Base-by-base conservation (phyloP, 1,284 basidiomycete genomes). In the Mycena citricolor region DNA sequence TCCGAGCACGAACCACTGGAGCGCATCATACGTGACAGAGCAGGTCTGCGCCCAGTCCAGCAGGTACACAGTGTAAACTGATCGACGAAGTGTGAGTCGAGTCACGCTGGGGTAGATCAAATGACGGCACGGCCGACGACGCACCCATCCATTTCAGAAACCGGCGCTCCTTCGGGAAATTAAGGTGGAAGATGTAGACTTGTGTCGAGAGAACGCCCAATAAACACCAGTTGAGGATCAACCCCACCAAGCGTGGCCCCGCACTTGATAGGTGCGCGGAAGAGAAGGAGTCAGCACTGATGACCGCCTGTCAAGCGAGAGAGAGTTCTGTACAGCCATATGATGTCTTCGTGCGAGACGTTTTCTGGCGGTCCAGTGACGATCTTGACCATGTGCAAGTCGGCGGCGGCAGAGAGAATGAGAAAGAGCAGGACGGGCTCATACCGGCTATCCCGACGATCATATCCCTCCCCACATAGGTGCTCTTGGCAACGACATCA, bases 1-100 rank as follows among this genome's bases (percentile, higher is more conserved):
- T 19, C 51, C 54, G 36, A 49, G 52, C 6, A 49, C 49, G 29
- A 55, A 57, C 55, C 55, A 57, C 12, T 57, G 54, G 14, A 51
- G 47, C 5, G 32, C 49, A 25, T 57, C 55, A 20, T 53, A 55
- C 3, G 55, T 55, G 7, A 52, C 52, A 3, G 48, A 52, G 37
- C 42, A 42, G 1, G 55, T 57, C 31, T 57, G 55, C 19, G 39
- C 51, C 54, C 48, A 51, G 26, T 57, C 55, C 5, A 57, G 34
- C 4, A 49, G n/a, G 25, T 48, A 57, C 8, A 57, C 44, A n/a
- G 39, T 17, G 39, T 51, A 57, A 20, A 57, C 55, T 56, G 30
- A 13, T n/a, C n/a, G 25, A 32, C 4, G 38, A 8, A 25, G 5
- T 24, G 6, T 22, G 17, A 29, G 23, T 1, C 31, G 24, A 34